These are phyloP conservation scores for Cryptococcus maquisensis DNA, from an alignment of 1,284 basidiomycete species.

Conservation along the genomic window DNA sequence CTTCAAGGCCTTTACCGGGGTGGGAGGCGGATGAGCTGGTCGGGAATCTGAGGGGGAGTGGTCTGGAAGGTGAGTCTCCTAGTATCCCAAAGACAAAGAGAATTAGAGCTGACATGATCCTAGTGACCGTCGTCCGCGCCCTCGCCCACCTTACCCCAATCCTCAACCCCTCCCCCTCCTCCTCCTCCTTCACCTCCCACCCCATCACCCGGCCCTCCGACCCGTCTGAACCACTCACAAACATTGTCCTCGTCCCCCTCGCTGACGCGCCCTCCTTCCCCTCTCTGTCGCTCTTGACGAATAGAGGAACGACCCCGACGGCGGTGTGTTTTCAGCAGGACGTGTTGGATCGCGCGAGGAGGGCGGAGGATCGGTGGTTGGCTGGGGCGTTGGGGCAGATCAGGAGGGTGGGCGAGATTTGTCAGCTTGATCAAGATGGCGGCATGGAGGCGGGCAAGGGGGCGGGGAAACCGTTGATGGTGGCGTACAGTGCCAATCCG, in stretches of 20 bases:
- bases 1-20: slow-evolving; percentile 25
- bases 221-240: slow-evolving; percentile 17
- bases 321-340: slow-evolving; percentile 50
- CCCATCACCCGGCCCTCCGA: slow-evolving; percentile 10
- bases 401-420: slow-evolving; percentile 23
- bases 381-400: slow-evolving; percentile 36
- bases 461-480: slow-evolving; percentile 22
- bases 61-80: slow-evolving; percentile 47
- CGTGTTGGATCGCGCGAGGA: slow-evolving; percentile 39
- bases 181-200: slow-evolving; percentile 7
- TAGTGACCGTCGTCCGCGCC: slow-evolving; percentile 39
- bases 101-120: background rate
- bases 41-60: slow-evolving; percentile 33
- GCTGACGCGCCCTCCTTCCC: slow-evolving; percentile 44
- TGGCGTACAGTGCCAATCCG: slow-evolving; percentile 45
- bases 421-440: slow-evolving; percentile 2
- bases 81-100: too few species aligned
- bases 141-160: slow-evolving; percentile 33
- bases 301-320: slow-evolving; percentile 43
- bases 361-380: slow-evolving; percentile 45
- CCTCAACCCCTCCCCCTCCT: slow-evolving; percentile 14
- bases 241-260: slow-evolving; percentile 44
- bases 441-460: background rate
- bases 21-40: slow-evolving; percentile 48
- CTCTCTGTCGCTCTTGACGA: slow-evolving; percentile 39